Evolutionary conservation across 345 rosid species (phyloP).

Genomic region (Linum lewisii): DNA sequence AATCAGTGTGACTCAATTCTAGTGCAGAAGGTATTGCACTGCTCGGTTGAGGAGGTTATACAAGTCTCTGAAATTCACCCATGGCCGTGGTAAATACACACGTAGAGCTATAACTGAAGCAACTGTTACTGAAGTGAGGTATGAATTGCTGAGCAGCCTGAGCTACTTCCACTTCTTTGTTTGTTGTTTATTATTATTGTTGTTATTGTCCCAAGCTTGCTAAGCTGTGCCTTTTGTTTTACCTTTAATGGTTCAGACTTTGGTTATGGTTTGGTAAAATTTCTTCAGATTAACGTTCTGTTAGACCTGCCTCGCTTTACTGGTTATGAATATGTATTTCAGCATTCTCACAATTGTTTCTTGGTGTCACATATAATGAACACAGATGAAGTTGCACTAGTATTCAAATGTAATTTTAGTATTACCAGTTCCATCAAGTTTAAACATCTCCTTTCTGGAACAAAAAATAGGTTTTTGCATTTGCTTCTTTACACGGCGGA

Average conservation of each 20-base stretch:
- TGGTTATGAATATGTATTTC: no score
- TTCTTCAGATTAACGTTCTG: no score
- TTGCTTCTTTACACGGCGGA: conserved; percentile 81
- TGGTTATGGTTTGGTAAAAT: no score
- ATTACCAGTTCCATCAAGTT: conserved; percentile 6
- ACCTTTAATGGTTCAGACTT: no score
- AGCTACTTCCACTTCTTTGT: background rate
- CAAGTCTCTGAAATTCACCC: conserved; percentile 90
- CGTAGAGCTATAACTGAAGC: conserved; percentile 63
- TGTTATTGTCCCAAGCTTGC: background rate
- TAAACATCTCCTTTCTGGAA: conserved; percentile 14
- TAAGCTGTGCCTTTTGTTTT: no score
- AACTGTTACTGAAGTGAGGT: conserved; percentile 92
- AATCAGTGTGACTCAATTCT: conserved; percentile 1
- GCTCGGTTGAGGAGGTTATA: conserved; percentile 90
- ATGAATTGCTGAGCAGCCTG: conserved; percentile 10
- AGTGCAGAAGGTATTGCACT: conserved; percentile 84
- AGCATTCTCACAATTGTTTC: no score
- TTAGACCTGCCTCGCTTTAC: no score
- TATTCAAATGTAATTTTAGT: background rate
- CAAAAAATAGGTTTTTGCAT: conserved; percentile 70
- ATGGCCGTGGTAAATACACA: conserved; percentile 86
- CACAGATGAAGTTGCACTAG: no score
- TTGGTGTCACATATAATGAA: no score
- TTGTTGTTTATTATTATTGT: background rate